A percentile compares a stretch with the other conserved stretches of the same genome.
These are phyloP conservation scores for Triangularia verruculosa DNA, from an alignment of 2,329 filamentous ascomycete genomes.

Conservation along the genomic window DNA sequence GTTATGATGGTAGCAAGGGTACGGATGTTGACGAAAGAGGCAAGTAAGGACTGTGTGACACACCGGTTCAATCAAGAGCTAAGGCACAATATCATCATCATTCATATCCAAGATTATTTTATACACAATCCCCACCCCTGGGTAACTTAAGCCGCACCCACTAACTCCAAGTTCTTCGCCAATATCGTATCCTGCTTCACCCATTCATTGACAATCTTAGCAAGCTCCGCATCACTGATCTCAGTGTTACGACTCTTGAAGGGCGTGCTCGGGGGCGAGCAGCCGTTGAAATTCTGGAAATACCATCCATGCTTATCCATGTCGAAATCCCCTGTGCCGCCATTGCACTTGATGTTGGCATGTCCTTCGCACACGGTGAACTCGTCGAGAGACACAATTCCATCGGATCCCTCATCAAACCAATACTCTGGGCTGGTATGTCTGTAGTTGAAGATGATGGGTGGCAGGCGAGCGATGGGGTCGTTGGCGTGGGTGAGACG, in stretches of 20 bases:
- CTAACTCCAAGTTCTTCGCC: conserved; percentile 14
- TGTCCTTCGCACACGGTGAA: conserved; percentile 49
- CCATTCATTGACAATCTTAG: conserved; percentile 29
- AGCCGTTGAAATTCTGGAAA: conserved; percentile 43
- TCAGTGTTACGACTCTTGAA: conserved; percentile 19
- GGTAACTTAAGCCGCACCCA: background rate
- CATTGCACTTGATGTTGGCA: conserved; percentile 50
- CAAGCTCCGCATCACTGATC: conserved; percentile 38
- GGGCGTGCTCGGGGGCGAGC: conserved; percentile 32
- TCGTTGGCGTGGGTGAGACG: conserved; percentile 67
- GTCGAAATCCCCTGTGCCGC: conserved; percentile 44
- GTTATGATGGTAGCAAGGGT: background rate
- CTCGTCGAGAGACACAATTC: conserved; percentile 37
- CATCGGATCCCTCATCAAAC: conserved; percentile 41
- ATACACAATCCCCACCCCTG: background rate
- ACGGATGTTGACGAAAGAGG: background rate
- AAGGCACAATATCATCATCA: background rate
- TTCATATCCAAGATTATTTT: background rate
- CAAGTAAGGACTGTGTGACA: background rate
- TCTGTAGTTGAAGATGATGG: conserved; percentile 56
- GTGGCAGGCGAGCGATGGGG: conserved; percentile 65
- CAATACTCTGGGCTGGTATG: conserved; percentile 72
- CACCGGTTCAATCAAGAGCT: no score
- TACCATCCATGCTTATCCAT: conserved; percentile 48
- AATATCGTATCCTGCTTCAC: conserved; percentile 36